These are phyloP conservation scores for Fusarium dimerum DNA, from an alignment of 2,329 filamentous ascomycete genomes.

Conservation along the genomic window DNA sequence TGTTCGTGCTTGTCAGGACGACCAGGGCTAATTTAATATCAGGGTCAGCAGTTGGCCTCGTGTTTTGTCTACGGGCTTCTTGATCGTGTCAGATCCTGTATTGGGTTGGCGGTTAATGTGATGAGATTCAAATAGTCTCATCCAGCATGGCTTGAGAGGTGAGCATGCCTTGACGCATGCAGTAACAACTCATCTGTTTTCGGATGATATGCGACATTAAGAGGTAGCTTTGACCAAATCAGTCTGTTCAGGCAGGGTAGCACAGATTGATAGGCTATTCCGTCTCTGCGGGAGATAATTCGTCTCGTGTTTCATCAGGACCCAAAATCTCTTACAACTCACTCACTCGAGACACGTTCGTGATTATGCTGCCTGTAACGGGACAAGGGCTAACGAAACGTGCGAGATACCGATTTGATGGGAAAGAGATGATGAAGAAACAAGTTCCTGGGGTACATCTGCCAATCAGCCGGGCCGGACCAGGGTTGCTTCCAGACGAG, in stretches of 20 bases:
- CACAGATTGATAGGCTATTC: constrained; percentile 3
- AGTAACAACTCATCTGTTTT: constrained; percentile 17
- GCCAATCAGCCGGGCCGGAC: constrained; percentile 27
- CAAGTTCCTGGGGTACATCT: constrained; percentile 25
- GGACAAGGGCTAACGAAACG: constrained; percentile 24
- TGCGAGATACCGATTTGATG: constrained; percentile 30
- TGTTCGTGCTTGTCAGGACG: background rate
- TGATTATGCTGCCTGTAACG: constrained; percentile 13
- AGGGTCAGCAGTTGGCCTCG: background rate
- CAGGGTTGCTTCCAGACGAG: constrained; percentile 23
- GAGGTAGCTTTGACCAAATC: too few species aligned
- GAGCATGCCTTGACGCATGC: constrained; percentile 4
- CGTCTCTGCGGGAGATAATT: background rate
- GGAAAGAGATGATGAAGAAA: constrained; percentile 26
- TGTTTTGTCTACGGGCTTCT: background rate
- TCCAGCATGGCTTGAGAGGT: background rate
- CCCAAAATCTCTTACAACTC: constrained; percentile 11
- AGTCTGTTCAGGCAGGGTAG: too few species aligned
- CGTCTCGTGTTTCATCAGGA: constrained; percentile 27
- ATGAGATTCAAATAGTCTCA: background rate
- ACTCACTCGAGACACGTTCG: constrained; percentile 14
- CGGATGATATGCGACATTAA: constrained; percentile 1
- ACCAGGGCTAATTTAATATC: background rate
- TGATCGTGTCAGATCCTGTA: background rate
- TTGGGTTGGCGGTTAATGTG: background rate